phyloP scores from a whole-genome alignment of 768 basidiomycete species.

The Rossbeevera mucosa region DNA sequence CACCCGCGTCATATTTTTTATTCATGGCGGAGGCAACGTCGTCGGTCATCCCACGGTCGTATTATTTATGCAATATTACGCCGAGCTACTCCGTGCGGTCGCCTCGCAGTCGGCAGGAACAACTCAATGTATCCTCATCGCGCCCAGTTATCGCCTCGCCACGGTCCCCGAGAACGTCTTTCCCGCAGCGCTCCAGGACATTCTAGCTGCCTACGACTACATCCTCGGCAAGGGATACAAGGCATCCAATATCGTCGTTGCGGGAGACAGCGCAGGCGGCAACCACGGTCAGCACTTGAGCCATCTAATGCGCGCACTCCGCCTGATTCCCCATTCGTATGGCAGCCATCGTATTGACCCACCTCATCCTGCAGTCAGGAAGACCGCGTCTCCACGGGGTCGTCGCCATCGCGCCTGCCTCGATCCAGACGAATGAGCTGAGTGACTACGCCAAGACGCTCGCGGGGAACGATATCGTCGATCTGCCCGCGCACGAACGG shows the following conservation, averaged over 20 bases:
- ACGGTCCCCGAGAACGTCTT: slow-evolving; percentile 21
- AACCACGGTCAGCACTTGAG: slow-evolving; percentile 16
- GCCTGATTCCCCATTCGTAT: too few relatives aligned
- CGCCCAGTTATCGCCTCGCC: slow-evolving; percentile 24
- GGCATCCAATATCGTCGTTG: slow-evolving; percentile 15
- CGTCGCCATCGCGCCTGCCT: slow-evolving; percentile 48
- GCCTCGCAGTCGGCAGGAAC: background rate
- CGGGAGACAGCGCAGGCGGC: slow-evolving; percentile 26
- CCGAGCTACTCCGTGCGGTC: slow-evolving; percentile 8
- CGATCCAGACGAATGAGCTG: slow-evolving; percentile 3
- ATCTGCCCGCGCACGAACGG: background rate
- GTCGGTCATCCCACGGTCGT: slow-evolving; percentile 12
- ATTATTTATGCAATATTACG: slow-evolving; percentile 4
- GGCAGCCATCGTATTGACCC: slow-evolving; percentile 24
- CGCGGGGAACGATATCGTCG: background rate
- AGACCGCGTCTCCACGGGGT: slow-evolving; percentile 49
- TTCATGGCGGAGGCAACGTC: slow-evolving; percentile 23
- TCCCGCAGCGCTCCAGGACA: slow-evolving; percentile 21
- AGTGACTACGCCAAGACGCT: slow-evolving; percentile 5
- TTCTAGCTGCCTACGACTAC: slow-evolving; percentile 25
- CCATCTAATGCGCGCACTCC: background rate
- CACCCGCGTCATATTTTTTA: slow-evolving; percentile 18
- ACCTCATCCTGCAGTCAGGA: slow-evolving; percentile 47
- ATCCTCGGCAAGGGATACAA: slow-evolving; percentile 23
- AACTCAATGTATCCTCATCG: slow-evolving; percentile 11